Percentiles rank a stretch among this genome's conserved stretches.
These are phyloP conservation scores for Ophiostoma sp. DNA, from an alignment of 2,329 filamentous ascomycete species.

Conservation along the genomic window DNA sequence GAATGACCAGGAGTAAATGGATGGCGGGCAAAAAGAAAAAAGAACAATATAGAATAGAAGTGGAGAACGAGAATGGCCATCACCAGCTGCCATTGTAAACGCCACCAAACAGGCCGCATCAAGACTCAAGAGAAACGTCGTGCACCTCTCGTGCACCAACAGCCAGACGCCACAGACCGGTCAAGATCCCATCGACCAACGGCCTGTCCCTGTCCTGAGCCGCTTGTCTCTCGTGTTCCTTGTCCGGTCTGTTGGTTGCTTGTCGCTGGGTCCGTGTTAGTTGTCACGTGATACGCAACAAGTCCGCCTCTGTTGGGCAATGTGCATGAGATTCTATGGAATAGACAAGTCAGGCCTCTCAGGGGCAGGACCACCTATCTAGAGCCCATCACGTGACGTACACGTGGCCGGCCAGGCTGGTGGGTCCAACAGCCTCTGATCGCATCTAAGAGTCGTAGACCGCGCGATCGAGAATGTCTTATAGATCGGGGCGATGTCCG, in stretches of 20 bases:
- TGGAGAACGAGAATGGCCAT: background rate
- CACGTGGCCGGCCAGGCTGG: too few species aligned
- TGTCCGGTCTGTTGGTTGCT: background rate
- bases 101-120: background rate
- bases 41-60: background rate
- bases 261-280: background rate
- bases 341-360: too few species aligned
- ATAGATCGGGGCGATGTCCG: background rate
- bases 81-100: background rate
- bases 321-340: too few species aligned
- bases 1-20: background rate
- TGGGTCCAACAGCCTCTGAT: too few species aligned
- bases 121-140: background rate
- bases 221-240: background rate
- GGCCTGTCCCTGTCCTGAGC: background rate
- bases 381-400: too few species aligned
- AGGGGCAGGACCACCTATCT: too few species aligned
- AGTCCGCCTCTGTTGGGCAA: too few species aligned
- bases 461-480: conserved; percentile 13
- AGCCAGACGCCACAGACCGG: background rate
- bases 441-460: background rate
- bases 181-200: background rate
- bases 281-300: background rate
- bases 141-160: background rate
- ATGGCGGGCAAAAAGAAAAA: background rate